A percentile compares a stretch with the other conserved stretches of the same genome.
phyloP scores from a whole-genome alignment of 1,139 yeast genomes.

The Blastobotrys malaysiensis region DNA sequence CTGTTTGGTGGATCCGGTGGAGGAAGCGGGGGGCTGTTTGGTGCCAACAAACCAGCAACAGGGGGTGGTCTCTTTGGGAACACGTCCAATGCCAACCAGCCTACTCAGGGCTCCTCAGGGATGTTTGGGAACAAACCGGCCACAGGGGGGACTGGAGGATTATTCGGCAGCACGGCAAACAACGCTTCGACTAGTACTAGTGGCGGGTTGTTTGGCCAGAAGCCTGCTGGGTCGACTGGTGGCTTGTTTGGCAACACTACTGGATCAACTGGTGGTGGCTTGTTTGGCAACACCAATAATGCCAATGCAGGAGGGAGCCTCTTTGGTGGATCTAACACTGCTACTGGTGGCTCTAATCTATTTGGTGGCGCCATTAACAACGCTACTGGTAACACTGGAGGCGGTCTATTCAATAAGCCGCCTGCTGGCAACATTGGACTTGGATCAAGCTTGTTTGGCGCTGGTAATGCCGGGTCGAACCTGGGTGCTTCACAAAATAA shows the following conservation, averaged over 20 bases:
- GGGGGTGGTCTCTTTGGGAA: conserved; percentile 17
- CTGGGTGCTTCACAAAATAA: not conserved
- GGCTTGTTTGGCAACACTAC: conserved; percentile 21
- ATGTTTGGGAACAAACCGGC: conserved; percentile 31
- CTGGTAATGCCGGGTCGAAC: not conserved
- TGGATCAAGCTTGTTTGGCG: conserved; percentile 3
- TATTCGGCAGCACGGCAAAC: conserved; percentile 15
- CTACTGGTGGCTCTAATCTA: not conserved
- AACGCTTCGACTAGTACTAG: not conserved
- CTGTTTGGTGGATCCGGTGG: conserved; percentile 31
- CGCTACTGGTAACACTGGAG: conserved; percentile 12
- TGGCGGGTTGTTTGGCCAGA: conserved; percentile 31
- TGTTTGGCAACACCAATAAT: conserved; percentile 11
- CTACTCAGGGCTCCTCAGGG: conserved; percentile 16
- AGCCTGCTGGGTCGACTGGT: conserved; percentile 19
- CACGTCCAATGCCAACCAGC: conserved; percentile 16
- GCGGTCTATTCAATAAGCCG: conserved; percentile 21
- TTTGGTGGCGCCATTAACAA: conserved; percentile 17
- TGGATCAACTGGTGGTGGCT: conserved; percentile 26
- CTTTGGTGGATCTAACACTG: conserved; percentile 16
- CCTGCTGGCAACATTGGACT: conserved; percentile 10
- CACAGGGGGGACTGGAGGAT: conserved; percentile 10
- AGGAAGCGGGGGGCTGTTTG: conserved; percentile 17
- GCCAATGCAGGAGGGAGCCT: conserved; percentile 27
- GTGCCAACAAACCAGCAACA: conserved; percentile 27